phyloP scores from a whole-genome alignment of 805 yeast species.

The Lipomyces mesembrius region DNA sequence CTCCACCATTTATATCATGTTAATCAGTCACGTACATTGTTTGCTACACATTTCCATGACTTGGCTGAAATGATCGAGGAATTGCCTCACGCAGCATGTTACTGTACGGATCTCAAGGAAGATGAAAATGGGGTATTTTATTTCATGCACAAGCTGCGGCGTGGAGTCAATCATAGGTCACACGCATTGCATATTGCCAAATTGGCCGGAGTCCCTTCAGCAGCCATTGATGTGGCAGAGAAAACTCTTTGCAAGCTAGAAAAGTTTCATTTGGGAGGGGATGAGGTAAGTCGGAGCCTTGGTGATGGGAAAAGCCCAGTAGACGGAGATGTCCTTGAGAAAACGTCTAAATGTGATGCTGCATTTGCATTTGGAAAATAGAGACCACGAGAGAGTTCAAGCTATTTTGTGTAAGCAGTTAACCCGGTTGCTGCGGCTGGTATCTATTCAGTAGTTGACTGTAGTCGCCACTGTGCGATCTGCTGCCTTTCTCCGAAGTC shows the following conservation, averaged over 20 bases:
- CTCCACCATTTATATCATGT: conserved; percentile 57
- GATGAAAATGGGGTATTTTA: conserved; percentile 23
- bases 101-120: conserved; percentile 34
- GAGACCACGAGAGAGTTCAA: not conserved
- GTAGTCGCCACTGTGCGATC: not conserved
- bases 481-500: not conserved
- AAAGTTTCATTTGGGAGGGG: not conserved
- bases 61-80: conserved; percentile 31
- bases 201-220: conserved; percentile 35
- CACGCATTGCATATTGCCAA: conserved; percentile 37
- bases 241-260: conserved; percentile 8
- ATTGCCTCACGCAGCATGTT: conserved; percentile 25
- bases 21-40: conserved; percentile 73
- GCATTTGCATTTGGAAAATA: not conserved
- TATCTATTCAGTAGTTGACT: not conserved
- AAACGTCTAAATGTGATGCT: not conserved
- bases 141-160: conserved; percentile 31
- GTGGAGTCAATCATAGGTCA: conserved; percentile 35
- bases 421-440: not conserved
- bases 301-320: not conserved
- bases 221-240: conserved; percentile 29
- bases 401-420: no score
- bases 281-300: not conserved
- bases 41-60: conserved; percentile 83
- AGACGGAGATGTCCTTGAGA: not conserved